These are phyloP conservation scores for Alternaria brassicicola DNA, from an alignment of 2,329 filamentous ascomycete species.

Conservation along the genomic window DNA sequence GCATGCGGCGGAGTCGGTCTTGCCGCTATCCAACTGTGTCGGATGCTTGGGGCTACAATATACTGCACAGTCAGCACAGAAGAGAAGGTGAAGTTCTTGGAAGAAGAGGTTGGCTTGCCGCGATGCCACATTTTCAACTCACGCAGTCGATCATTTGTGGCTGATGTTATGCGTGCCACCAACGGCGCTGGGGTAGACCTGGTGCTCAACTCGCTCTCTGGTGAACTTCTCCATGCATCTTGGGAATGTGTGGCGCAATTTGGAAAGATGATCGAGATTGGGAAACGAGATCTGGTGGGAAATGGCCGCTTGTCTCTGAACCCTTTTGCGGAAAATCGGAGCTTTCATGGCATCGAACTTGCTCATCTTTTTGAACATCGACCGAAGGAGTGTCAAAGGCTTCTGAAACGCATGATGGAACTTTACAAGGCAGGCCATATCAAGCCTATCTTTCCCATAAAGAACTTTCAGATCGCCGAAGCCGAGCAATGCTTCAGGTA, in stretches of 20 bases:
- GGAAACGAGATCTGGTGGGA: too few species aligned
- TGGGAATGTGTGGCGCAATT: constrained; percentile 49
- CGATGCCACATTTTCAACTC: constrained; percentile 43
- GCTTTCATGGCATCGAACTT: too few species aligned
- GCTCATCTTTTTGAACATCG: too few species aligned
- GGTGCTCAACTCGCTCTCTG: constrained; percentile 37
- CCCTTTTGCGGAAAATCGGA: too few species aligned
- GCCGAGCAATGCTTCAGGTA: too few species aligned
- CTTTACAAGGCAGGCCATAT: too few species aligned
- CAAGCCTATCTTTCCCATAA: too few species aligned
- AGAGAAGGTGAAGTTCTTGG: constrained; percentile 26
- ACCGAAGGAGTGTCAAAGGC: too few species aligned
- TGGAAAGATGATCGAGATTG: constrained; percentile 31
- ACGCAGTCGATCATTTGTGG: constrained; percentile 13
- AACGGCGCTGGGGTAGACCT: constrained; percentile 43
- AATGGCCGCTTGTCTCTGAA: too few species aligned
- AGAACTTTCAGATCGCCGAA: too few species aligned
- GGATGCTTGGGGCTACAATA: constrained; percentile 30
- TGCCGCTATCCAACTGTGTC: too few species aligned
- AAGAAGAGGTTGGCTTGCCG: constrained; percentile 25
- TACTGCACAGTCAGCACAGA: constrained; percentile 29
- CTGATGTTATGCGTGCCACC: constrained; percentile 9
- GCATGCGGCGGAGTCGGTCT: constrained; percentile 30
- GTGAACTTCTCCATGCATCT: constrained; percentile 40
- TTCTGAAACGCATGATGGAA: too few species aligned